Evolutionary conservation across 108 stramenopile genomes (phyloP).

Genomic region (Parmales sp.): DNA sequence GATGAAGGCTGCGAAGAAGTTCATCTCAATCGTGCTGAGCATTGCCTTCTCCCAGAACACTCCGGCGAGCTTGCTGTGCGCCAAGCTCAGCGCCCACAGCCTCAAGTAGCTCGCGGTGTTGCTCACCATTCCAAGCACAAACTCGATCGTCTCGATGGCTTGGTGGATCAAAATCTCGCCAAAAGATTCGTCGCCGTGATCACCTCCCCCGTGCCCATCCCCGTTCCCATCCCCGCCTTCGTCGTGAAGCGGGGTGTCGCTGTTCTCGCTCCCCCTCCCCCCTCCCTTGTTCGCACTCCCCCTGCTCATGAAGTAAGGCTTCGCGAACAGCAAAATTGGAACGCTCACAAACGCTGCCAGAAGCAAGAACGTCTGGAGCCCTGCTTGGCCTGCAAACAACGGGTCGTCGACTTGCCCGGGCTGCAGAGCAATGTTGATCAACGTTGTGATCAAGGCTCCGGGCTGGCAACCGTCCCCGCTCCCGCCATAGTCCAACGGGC

Average conservation of each 20-base stretch:
- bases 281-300: slow-evolving; percentile 16
- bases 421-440: slow-evolving; percentile 93
- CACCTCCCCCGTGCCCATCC: slow-evolving; percentile 71
- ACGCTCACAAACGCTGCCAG: slow-evolving; percentile 75
- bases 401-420: slow-evolving; percentile 90
- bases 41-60: slow-evolving; percentile 98
- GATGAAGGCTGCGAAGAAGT: slow-evolving; percentile 77
- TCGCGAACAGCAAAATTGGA: slow-evolving; percentile 82
- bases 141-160: slow-evolving; percentile 98
- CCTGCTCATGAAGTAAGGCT: slow-evolving; percentile 74
- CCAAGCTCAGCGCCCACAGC: slow-evolving; percentile 96
- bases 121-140: slow-evolving; percentile 94
- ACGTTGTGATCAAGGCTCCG: slow-evolving; percentile 88
- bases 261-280: slow-evolving; percentile 29
- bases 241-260: slow-evolving; percentile 23
- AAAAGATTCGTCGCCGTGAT: slow-evolving; percentile 38
- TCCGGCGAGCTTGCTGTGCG: slow-evolving; percentile 93
- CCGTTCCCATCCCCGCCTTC: slow-evolving; percentile 58
- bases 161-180: slow-evolving; percentile 89
- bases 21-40: slow-evolving; percentile 79
- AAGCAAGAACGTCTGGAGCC: slow-evolving; percentile 76
- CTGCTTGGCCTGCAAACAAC: slow-evolving; percentile 79
- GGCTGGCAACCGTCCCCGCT: slow-evolving; percentile 91
- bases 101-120: slow-evolving; percentile 99
- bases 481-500: slow-evolving; percentile 83